Evolutionary conservation across 2,329 filamentous ascomycete species (phyloP).

Genomic region (Ophiostoma sp.): DNA sequence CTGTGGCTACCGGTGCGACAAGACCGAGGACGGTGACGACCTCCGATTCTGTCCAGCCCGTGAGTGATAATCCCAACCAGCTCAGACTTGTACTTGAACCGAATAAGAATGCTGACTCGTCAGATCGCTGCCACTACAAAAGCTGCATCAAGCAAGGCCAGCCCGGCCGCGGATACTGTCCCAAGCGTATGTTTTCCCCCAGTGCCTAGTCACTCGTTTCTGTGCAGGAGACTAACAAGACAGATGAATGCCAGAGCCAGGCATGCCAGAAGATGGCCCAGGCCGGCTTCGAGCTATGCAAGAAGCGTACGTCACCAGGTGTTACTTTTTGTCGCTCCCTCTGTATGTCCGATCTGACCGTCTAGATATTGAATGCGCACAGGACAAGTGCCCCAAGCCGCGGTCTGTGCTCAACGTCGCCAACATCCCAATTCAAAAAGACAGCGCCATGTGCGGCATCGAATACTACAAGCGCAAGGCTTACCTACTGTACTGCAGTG

Average conservation of each 20-base stretch:
- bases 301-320: conserved; percentile 19
- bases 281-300: conserved; percentile 19
- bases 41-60: background rate
- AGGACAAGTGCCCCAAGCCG: conserved; percentile 7
- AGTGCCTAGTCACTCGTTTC: background rate
- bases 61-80: background rate
- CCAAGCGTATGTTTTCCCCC: background rate
- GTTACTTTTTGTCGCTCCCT: background rate
- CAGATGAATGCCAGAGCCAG: conserved; percentile 8
- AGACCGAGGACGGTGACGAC: background rate
- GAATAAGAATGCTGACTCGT: background rate
- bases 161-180: conserved; percentile 5
- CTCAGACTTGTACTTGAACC: background rate
- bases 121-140: conserved; percentile 10
- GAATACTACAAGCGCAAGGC: conserved; percentile 20
- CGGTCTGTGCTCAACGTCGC: conserved; percentile 1
- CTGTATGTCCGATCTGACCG: background rate
- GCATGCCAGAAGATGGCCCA: conserved; percentile 17
- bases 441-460: conserved; percentile 17
- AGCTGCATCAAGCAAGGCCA: background rate
- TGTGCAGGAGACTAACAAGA: background rate
- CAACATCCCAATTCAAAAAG: conserved; percentile 10
- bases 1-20: conserved; percentile 2
- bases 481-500: conserved; percentile 20
- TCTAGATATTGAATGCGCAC: conserved; percentile 21